phyloP scores from a whole-genome alignment of 257 asterid species.

The Craterostigma plantagineum region DNA sequence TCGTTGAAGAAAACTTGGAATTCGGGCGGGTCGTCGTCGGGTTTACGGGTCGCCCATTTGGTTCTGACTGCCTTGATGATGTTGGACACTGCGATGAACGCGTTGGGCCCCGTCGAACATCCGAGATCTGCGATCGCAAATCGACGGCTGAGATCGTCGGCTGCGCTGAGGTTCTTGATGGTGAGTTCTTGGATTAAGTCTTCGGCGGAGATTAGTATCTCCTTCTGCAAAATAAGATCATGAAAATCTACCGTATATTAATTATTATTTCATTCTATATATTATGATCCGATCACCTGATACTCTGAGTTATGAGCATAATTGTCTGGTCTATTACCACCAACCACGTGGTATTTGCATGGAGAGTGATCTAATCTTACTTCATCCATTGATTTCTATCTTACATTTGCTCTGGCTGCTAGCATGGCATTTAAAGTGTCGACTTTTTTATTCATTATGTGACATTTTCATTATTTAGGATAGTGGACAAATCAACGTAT shows the following conservation, averaged over 20 bases:
- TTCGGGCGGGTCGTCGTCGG: constrained; percentile 15
- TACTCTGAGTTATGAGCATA: constrained; percentile 29
- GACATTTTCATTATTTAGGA: no score
- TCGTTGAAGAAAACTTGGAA: constrained; percentile 39
- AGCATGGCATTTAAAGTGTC: no score
- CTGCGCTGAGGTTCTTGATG: constrained; percentile 12
- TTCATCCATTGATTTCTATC: no score
- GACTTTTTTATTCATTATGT: no score
- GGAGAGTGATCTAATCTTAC: no score
- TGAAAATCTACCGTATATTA: no score
- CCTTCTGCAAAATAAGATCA: constrained; percentile 26
- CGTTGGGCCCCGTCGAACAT: constrained; percentile 36
- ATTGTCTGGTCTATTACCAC: constrained; percentile 41
- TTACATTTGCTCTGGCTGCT: no score
- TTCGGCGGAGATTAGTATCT: constrained; percentile 19
- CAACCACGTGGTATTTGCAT: constrained; percentile 26
- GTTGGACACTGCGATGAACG: constrained; percentile 29
- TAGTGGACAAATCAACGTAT: no score
- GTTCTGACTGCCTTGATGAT: constrained; percentile 18
- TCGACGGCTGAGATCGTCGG: no score
- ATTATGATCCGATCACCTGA: constrained; percentile 37
- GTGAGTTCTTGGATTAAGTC: constrained; percentile 14
- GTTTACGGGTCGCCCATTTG: constrained; percentile 7
- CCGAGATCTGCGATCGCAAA: constrained; percentile 34
- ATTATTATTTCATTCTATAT: no score